phyloP scores from a whole-genome alignment of 1,284 basidiomycete species.

The Ganoderma boninense region DNA sequence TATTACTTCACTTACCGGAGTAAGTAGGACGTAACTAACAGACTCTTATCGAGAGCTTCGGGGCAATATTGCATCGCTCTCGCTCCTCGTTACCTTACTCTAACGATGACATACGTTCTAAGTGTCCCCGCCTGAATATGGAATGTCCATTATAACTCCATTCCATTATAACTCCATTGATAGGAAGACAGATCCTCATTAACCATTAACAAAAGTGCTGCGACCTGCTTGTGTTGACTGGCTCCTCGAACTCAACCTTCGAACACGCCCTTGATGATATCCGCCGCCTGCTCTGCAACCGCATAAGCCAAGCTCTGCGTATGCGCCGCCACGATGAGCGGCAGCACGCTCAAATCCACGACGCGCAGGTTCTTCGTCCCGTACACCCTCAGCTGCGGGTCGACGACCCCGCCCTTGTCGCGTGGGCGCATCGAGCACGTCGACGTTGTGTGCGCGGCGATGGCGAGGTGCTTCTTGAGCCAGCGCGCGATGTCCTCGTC shows the following conservation, averaged over 20 bases:
- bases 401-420: slow-evolving; percentile 57
- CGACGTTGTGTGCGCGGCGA: slow-evolving; percentile 35
- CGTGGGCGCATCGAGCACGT: slow-evolving; percentile 34
- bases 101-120: too few species aligned
- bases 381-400: slow-evolving; percentile 64
- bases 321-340: slow-evolving; percentile 55
- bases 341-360: slow-evolving; percentile 58
- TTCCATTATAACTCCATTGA: too few species aligned
- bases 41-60: too few species aligned
- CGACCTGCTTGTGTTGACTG: too few species aligned
- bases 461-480: slow-evolving; percentile 18
- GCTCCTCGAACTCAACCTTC: background rate
- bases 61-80: too few species aligned
- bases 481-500: slow-evolving; percentile 26
- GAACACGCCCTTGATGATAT: slow-evolving; percentile 18
- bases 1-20: too few species aligned
- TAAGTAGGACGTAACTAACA: too few species aligned
- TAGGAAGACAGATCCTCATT: too few species aligned
- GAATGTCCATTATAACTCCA: too few species aligned
- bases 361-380: slow-evolving; percentile 61
- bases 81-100: too few species aligned
- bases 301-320: slow-evolving; percentile 21
- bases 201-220: too few species aligned
- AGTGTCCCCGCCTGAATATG: too few species aligned
- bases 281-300: slow-evolving; percentile 22